Base-by-base conservation (phyloP, 2,329 filamentous ascomycete species). In the Epichloe gansuensis region DNA sequence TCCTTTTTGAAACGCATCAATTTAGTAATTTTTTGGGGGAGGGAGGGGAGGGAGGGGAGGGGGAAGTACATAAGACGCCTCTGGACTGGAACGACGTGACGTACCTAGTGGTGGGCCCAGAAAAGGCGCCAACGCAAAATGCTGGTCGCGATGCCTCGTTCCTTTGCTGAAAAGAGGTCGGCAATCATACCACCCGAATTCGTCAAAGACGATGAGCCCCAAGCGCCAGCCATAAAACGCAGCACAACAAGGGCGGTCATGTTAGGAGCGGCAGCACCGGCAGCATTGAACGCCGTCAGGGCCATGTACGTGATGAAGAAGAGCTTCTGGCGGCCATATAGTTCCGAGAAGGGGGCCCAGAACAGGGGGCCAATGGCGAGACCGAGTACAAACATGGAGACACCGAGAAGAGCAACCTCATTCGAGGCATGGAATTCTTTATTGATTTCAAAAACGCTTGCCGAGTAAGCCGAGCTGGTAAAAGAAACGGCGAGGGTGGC, bases 401-500 rank as follows among this genome's bases (percentile, higher is more conserved):
- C 72, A 11, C 82, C 82, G 2, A 85, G 71, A 25, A 79, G 82
- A 41, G 74, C 76, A 7, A 83, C 66, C 58, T 79, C 77, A 1
- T 59, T 59, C 1, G 67, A 69, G 31, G 80, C 72, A 12, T 67
- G 53, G 57, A 87, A 86, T 37, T 81, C 70, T 1, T 55, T 44
- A 13, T 82, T 71, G 51, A 88, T 72, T 48, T 80, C 69, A 8
- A 58, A 53, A 13, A 82, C 64, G 46, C 79, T 80, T 12, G 80
- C 80, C 4, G 78, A 79, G 64, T 81, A 86, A 35, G 84, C 84
- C 1, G 81, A 84, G 17, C 82, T 86, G 51, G 81, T 79, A 59
- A 90, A 85, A 3, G 86, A 73, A 34, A 88, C 83, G 31, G 76
- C 83, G 44, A 90, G 73, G 1, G 83, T 85, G 13, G 85, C 80